Conservation (phyloP, 2,329 filamentous ascomycete genomes). For the Aspergillus ochraceus region DNA sequence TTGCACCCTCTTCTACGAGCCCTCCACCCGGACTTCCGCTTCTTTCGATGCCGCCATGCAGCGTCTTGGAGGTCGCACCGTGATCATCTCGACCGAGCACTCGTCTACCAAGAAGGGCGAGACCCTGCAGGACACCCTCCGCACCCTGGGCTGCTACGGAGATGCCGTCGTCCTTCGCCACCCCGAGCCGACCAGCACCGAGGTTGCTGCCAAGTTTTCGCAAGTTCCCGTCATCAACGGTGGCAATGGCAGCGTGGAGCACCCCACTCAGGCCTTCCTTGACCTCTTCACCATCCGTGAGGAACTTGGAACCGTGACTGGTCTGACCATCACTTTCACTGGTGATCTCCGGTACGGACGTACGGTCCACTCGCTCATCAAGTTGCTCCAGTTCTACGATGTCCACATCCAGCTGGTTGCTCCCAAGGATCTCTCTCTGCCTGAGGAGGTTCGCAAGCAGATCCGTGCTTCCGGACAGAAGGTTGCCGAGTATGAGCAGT, state of each 20-base stretch:
- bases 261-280: slow-evolving; percentile 95
- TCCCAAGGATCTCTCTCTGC: slow-evolving; percentile 75
- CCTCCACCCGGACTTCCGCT: slow-evolving; percentile 89
- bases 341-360: slow-evolving; percentile 92
- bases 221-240: slow-evolving; percentile 94
- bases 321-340: slow-evolving; percentile 91
- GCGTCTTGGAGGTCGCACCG: slow-evolving; percentile 83
- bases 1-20: slow-evolving; percentile 95
- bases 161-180: slow-evolving; percentile 97
- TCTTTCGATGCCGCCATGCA: slow-evolving; percentile 99
- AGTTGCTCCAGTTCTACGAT: slow-evolving; percentile 92
- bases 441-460: slow-evolving; percentile 69
- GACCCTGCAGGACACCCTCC: slow-evolving; percentile 86
- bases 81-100: slow-evolving; percentile 76
- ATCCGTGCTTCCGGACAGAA: slow-evolving; percentile 76
- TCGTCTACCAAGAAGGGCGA: slow-evolving; percentile 96
- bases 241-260: slow-evolving; percentile 92
- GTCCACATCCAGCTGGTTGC: slow-evolving; percentile 90
- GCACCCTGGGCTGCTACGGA: slow-evolving; percentile 89
- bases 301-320: slow-evolving; percentile 92
- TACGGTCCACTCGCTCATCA: slow-evolving; percentile 91
- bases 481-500: slow-evolving; percentile 68
- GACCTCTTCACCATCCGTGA: slow-evolving; percentile 98
- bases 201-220: slow-evolving; percentile 81
- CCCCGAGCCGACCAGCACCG: slow-evolving; percentile 76